phyloP scores from a whole-genome alignment of 306 rosid genomes.

The Malus sieversii region DNA sequence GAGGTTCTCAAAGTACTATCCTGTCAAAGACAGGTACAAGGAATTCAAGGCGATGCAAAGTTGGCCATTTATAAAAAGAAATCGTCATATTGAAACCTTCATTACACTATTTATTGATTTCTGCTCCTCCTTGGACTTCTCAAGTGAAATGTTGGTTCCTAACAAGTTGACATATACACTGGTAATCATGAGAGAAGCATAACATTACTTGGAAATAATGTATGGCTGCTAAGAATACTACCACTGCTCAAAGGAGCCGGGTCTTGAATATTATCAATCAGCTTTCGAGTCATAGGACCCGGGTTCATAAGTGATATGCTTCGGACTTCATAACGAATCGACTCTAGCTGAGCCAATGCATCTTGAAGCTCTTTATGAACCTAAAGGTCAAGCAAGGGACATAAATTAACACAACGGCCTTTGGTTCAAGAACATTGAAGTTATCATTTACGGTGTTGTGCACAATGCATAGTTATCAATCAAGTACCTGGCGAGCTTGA shows the following conservation, averaged over 20 bases:
- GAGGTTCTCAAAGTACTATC: constrained; percentile 27
- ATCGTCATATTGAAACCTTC: constrained; percentile 22
- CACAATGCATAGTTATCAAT: background rate
- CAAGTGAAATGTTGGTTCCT: background rate
- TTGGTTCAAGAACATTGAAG: background rate
- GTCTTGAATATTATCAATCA: constrained; percentile 41
- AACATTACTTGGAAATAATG: background rate
- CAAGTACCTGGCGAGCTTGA: constrained; percentile 69
- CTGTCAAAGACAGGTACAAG: constrained; percentile 18
- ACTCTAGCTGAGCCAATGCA: constrained; percentile 71
- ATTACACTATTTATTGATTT: constrained; percentile 7
- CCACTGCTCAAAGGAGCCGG: background rate
- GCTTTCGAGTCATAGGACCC: constrained; percentile 56
- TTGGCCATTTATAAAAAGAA: background rate
- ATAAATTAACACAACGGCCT: background rate
- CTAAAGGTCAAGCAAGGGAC: constrained; percentile 20
- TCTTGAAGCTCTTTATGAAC: constrained; percentile 90
- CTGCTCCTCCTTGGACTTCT: constrained; percentile 12
- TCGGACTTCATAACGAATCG: constrained; percentile 76
- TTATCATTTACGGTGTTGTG: background rate
- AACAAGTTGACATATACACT: background rate
- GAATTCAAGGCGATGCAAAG: background rate
- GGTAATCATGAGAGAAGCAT: background rate
- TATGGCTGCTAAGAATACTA: constrained; percentile 5
- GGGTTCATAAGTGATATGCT: constrained; percentile 57